A percentile compares a stretch with the other conserved stretches of the same genome.
These are phyloP conservation scores for Sindora glabra DNA, from an alignment of 306 rosid species.

Conservation along the genomic window DNA sequence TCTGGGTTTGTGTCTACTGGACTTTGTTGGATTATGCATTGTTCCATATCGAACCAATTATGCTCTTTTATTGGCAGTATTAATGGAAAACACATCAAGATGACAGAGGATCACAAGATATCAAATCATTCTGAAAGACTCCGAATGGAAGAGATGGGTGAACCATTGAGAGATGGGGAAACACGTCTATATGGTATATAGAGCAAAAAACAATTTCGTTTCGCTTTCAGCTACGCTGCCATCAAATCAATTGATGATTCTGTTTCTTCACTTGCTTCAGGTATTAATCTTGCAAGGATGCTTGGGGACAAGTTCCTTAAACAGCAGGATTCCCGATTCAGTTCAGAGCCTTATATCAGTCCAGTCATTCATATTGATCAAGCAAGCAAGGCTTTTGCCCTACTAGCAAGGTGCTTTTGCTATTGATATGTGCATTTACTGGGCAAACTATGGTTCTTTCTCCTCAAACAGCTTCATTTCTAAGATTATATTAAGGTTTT, in stretches of 20 bases:
- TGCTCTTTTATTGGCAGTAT: slow-evolving; percentile 47
- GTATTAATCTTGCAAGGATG: slow-evolving; percentile 93
- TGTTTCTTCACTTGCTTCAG: slow-evolving; percentile 36
- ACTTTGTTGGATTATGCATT: background rate
- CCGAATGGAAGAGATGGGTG: slow-evolving; percentile 66
- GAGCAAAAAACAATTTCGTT: background rate
- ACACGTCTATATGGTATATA: slow-evolving; percentile 75
- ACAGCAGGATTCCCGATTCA: slow-evolving; percentile 91
- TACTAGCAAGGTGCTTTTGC: slow-evolving; percentile 77
- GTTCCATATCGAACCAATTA: background rate
- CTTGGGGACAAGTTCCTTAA: slow-evolving; percentile 97
- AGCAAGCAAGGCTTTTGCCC: slow-evolving; percentile 54
- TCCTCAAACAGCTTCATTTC: background rate
- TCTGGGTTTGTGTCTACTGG: background rate
- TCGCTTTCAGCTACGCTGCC: background rate
- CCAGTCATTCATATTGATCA: slow-evolving; percentile 53
- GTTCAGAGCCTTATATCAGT: slow-evolving; percentile 84
- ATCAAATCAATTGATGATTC: slow-evolving; percentile 16
- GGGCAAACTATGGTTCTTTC: background rate
- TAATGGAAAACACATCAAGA: slow-evolving; percentile 60
- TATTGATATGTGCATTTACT: slow-evolving; percentile 11
- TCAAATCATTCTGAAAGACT: slow-evolving; percentile 63
- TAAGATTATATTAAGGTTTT: background rate
- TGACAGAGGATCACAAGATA: slow-evolving; percentile 89
- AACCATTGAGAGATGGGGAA: slow-evolving; percentile 86